Evolutionary conservation across 208 protist species (phyloP).

Genomic region (Polymyxa betae): DNA sequence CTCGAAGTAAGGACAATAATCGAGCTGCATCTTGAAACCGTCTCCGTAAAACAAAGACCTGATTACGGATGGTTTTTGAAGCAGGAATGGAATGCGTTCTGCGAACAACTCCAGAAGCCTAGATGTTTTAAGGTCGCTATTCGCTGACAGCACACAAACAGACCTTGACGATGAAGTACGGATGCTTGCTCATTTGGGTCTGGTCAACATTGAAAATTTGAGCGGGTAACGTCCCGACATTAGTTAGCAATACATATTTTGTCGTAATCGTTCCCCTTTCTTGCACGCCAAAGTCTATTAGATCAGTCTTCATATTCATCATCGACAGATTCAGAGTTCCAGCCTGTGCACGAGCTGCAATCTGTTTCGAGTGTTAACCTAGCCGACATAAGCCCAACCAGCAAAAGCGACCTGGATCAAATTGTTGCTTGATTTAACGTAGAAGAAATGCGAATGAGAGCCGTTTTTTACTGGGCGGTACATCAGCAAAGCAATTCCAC

Average conservation of each 20-base stretch:
- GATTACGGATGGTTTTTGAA: slow-evolving; percentile 1
- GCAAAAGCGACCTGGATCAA: slow-evolving; percentile 4
- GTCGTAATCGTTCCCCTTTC: slow-evolving; percentile 39
- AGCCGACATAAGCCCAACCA: neutral
- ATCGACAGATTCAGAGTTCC: slow-evolving; percentile 19
- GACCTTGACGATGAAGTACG: neutral
- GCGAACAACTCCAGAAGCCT: neutral
- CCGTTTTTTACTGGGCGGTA: slow-evolving; percentile 27
- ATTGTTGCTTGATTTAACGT: neutral
- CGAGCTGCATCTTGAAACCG: neutral
- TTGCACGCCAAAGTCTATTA: slow-evolving; percentile 26
- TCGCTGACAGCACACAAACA: neutral
- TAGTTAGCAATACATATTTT: slow-evolving; percentile 31
- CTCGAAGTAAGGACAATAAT: neutral
- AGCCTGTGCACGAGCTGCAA: slow-evolving; percentile 13
- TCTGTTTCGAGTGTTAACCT: neutral
- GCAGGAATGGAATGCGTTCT: slow-evolving; percentile 10
- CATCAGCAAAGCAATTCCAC: neutral
- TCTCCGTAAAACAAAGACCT: neutral
- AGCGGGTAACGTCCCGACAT: slow-evolving; percentile 2
- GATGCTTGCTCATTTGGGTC: neutral
- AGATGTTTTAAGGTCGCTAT: neutral
- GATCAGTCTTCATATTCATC: slow-evolving; percentile 6
- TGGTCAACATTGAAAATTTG: neutral
- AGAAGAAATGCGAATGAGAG: slow-evolving; percentile 37